Evolutionary conservation across 2,329 filamentous ascomycete species (phyloP).

Genomic region (Ploettnerulaceae sp.): DNA sequence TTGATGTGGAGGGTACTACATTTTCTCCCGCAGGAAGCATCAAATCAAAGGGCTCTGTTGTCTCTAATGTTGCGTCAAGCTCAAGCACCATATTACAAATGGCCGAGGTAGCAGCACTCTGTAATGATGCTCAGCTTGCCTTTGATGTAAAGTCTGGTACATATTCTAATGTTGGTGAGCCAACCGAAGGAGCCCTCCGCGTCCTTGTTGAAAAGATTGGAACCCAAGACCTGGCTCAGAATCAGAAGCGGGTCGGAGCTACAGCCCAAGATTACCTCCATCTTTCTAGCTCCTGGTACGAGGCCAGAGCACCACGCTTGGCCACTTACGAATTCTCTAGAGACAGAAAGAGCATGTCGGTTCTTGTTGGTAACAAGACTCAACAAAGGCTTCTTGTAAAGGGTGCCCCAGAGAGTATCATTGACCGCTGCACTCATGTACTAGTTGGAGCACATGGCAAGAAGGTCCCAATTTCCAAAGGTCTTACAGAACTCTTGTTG

Average conservation of each 20-base stretch:
- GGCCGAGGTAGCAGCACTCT: constrained; percentile 66
- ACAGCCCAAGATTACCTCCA: constrained; percentile 62
- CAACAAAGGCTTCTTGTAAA: constrained; percentile 86
- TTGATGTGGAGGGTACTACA: constrained; percentile 88
- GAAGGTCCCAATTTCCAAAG: constrained; percentile 65
- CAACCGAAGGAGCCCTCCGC: constrained; percentile 89
- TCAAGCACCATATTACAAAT: constrained; percentile 80
- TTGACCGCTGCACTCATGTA: constrained; percentile 84
- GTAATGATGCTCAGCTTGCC: constrained; percentile 81
- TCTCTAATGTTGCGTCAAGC: constrained; percentile 62
- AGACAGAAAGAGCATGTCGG: constrained; percentile 99
- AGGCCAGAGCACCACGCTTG: constrained; percentile 66
- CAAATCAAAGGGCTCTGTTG: constrained; percentile 59
- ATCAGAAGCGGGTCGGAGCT: constrained; percentile 45
- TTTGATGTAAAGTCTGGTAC: constrained; percentile 71
- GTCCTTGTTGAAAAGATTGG: constrained; percentile 93
- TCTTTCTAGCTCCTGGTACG: constrained; percentile 79
- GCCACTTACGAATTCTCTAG: constrained; percentile 96
- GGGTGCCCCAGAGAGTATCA: constrained; percentile 88
- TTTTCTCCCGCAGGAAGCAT: constrained; percentile 81
- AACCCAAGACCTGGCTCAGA: constrained; percentile 50
- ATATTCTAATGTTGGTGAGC: constrained; percentile 84
- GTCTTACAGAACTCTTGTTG: constrained; percentile 64
- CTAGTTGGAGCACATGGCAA: constrained; percentile 75
- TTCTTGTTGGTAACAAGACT: constrained; percentile 68